Conservation (phyloP, 345 rosid genomes). For the Citropsis articulata region DNA sequence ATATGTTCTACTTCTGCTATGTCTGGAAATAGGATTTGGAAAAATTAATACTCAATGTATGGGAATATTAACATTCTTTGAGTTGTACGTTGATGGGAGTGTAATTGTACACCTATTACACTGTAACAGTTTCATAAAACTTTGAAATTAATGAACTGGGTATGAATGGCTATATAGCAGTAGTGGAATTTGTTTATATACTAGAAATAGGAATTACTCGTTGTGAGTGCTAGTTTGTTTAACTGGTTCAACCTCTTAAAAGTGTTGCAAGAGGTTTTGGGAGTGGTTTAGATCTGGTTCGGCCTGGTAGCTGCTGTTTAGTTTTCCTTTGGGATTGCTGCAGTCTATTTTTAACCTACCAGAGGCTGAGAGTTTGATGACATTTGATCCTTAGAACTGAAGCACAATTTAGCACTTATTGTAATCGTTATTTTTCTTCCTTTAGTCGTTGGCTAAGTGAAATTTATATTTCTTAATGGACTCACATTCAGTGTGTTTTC, state of each 20-base stretch:
- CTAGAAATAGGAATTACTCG: background rate
- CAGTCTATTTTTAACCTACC: background rate
- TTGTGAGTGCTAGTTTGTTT: background rate
- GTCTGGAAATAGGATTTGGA: background rate
- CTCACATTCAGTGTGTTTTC: background rate
- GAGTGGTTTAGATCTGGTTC: too few species aligned
- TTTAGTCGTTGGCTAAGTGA: background rate
- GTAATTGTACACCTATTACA: background rate
- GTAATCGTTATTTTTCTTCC: background rate
- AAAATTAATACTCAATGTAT: background rate
- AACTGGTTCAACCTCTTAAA: background rate
- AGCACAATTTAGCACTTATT: background rate
- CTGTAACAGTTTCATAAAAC: background rate
- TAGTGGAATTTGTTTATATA: background rate
- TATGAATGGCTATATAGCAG: background rate
- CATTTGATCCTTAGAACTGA: background rate
- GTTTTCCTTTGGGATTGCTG: background rate
- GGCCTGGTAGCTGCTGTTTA: background rate
- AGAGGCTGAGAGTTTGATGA: background rate
- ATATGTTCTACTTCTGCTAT: background rate
- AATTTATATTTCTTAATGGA: background rate
- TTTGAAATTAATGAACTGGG: background rate
- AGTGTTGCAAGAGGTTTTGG: too few species aligned
- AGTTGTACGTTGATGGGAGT: background rate
- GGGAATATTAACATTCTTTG: background rate